Conservation (phyloP, 371 early-diverging fungal genomes). For the Entomophthora muscae region DNA sequence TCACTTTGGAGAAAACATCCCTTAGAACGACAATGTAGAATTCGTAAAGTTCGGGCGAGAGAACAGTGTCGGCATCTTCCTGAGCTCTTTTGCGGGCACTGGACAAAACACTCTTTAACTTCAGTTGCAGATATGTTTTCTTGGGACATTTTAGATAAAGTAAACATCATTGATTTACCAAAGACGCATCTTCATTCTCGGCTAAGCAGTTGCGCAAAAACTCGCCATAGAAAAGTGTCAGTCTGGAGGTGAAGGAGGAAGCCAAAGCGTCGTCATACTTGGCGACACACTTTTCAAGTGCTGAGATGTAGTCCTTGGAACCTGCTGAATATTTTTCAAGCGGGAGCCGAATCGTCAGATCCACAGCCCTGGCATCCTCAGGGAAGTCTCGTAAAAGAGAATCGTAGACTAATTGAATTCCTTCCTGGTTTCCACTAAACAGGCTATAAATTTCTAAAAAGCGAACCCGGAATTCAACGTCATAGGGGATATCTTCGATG, state of each 20-base stretch:
- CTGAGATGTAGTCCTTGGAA: background rate
- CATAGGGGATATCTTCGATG: constrained; percentile 50
- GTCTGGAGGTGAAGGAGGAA: background rate
- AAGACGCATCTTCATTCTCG: background rate
- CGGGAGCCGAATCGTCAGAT: background rate
- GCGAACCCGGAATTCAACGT: constrained; percentile 50
- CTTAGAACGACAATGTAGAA: background rate
- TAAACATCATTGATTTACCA: background rate
- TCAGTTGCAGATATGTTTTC: background rate
- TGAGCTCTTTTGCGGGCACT: background rate
- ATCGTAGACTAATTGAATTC: constrained; percentile 19
- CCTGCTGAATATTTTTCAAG: background rate
- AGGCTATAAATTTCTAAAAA: constrained; percentile 46
- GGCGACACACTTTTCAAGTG: background rate
- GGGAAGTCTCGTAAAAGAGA: background rate
- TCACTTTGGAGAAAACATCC: background rate
- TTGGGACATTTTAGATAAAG: background rate
- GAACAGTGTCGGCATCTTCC: background rate
- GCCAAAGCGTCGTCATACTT: background rate
- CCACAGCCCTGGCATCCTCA: background rate
- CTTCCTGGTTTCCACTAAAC: constrained; percentile 31
- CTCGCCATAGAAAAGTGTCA: background rate
- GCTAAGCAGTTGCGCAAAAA: background rate
- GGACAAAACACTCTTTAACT: background rate
- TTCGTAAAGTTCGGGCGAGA: background rate